Evolutionary conservation across 2,329 filamentous ascomycete species (phyloP).

Genomic region (Exophiala spinifera): DNA sequence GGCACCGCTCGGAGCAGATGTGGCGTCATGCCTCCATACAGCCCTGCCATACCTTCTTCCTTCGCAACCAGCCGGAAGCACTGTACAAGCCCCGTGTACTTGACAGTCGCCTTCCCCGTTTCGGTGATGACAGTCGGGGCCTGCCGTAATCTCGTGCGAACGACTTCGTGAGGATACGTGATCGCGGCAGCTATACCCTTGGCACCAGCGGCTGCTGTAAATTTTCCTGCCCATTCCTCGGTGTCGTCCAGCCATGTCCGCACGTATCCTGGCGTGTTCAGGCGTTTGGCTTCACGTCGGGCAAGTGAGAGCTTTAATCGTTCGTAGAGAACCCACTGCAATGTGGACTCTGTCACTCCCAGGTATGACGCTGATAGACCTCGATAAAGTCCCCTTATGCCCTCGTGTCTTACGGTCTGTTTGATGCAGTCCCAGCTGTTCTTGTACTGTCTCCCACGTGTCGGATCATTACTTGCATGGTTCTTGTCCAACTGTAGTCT

Average conservation of each 20-base stretch:
- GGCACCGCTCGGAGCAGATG: conserved; percentile 89
- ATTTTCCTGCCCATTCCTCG: conserved; percentile 74
- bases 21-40: conserved; percentile 89
- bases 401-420: conserved; percentile 78
- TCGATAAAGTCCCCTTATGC: conserved; percentile 78
- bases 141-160: conserved; percentile 79
- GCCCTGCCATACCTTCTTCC: conserved; percentile 78
- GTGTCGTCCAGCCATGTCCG: conserved; percentile 70
- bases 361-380: conserved; percentile 89
- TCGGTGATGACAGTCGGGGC: conserved; percentile 77
- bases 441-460: conserved; percentile 66
- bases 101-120: conserved; percentile 61
- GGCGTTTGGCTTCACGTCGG: conserved; percentile 57
- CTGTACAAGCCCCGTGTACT: conserved; percentile 84
- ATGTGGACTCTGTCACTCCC: conserved; percentile 81
- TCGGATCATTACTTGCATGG: conserved; percentile 57
- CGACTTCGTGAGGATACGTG: conserved; percentile 91
- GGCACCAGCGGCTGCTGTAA: conserved; percentile 74
- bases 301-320: conserved; percentile 77
- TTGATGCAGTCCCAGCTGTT: conserved; percentile 85
- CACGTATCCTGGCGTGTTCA: conserved; percentile 56
- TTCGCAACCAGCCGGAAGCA: conserved; percentile 85
- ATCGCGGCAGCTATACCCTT: conserved; percentile 81
- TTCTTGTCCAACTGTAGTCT: conserved; percentile 88
- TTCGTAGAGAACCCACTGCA: conserved; percentile 95